These are phyloP conservation scores for Verticillium alfalfae DNA, from an alignment of 2,329 filamentous ascomycete species.

Conservation along the genomic window DNA sequence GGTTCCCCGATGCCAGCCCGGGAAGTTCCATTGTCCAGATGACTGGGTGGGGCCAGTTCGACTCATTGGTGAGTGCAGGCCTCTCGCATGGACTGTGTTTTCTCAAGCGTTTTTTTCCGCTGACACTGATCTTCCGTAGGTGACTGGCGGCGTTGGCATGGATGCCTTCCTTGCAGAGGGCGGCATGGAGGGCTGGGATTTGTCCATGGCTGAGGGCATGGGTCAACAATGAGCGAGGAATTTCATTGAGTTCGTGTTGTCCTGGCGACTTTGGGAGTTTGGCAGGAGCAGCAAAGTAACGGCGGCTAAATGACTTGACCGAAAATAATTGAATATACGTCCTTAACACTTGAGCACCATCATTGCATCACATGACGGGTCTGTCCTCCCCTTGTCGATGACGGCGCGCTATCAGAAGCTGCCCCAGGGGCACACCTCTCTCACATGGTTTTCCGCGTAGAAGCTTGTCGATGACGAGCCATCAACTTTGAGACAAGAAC, in stretches of 20 bases:
- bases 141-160: background rate
- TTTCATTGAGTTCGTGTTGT: too few species aligned
- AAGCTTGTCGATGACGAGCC: background rate
- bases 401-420: too few species aligned
- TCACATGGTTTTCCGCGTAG: background rate
- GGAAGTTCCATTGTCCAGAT: conserved; percentile 11
- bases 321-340: too few species aligned
- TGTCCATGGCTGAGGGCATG: background rate
- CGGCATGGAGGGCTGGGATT: background rate
- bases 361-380: too few species aligned
- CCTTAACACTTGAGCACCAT: too few species aligned
- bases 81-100: background rate
- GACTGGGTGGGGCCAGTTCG: conserved; percentile 18
- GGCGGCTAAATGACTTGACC: too few species aligned
- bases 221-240: background rate
- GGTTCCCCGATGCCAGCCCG: conserved; percentile 3
- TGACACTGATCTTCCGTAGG: background rate
- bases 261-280: background rate
- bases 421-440: background rate
- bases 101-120: background rate
- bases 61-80: conserved; percentile 12
- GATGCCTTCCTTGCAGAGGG: background rate
- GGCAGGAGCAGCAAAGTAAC: background rate
- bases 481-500: background rate
- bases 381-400: too few species aligned